Percentiles rank a stretch among this genome's conserved stretches.
Evolutionary conservation across 495 filamentous ascomycete species (phyloP).

Genomic region (Penicillium arizonense): DNA sequence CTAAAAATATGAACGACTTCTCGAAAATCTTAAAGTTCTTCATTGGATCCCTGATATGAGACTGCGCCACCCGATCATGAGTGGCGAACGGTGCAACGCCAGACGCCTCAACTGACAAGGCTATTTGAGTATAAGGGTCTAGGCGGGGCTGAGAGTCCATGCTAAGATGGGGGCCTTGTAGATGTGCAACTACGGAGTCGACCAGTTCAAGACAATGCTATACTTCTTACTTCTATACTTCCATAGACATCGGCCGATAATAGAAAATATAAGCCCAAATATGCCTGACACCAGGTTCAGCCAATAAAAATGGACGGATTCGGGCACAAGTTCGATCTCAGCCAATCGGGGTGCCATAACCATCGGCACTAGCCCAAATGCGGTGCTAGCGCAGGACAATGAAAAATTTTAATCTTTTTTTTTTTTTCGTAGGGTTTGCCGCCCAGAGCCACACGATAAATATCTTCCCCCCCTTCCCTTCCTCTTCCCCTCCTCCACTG

Average conservation of each 20-base stretch:
- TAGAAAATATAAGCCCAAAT: background rate
- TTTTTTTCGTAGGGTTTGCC: conserved; percentile 16
- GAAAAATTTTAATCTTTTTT: conserved; percentile 22
- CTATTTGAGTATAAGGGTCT: background rate
- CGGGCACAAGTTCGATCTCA: conserved; percentile 2
- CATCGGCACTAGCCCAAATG: background rate
- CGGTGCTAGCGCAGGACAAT: conserved; percentile 12
- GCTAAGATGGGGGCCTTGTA: too few relatives aligned
- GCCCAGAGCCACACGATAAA: conserved; percentile 47
- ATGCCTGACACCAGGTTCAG: background rate
- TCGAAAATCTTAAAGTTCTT: background rate
- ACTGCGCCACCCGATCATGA: conserved; percentile 23
- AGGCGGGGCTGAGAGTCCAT: too few relatives aligned
- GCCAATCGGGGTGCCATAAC: conserved; percentile 10
- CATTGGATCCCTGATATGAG: conserved; percentile 3
- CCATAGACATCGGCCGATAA: background rate
- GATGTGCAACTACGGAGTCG: too few relatives aligned
- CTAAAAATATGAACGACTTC: conserved; percentile 5
- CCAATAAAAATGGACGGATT: conserved; percentile 16
- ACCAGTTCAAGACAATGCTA: too few relatives aligned
- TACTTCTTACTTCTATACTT: background rate
- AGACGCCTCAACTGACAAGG: background rate
- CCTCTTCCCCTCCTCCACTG: conserved; percentile 29
- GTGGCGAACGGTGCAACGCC: conserved; percentile 4
- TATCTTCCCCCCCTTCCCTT: conserved; percentile 41